Conservation (phyloP, 139 green algal species). For the Dunaliella primolecta region DNA sequence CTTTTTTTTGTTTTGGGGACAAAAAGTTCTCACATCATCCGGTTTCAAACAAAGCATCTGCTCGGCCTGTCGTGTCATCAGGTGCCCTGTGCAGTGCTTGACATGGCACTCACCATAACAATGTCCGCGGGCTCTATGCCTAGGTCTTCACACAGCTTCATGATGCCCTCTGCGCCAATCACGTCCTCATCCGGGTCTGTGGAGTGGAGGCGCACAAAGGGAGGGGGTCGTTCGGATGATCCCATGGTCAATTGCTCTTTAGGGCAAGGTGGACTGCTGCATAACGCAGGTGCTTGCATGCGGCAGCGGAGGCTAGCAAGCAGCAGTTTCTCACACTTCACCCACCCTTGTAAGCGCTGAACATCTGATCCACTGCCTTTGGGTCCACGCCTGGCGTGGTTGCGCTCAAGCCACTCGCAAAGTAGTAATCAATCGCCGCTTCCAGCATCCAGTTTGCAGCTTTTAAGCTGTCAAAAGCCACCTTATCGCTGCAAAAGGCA, state of each 20-base stretch:
- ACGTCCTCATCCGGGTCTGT: constrained; percentile 44
- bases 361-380: constrained; percentile 41
- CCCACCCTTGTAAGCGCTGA: constrained; percentile 54
- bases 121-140: constrained; percentile 76
- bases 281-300: too few relatives aligned
- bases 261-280: too few relatives aligned
- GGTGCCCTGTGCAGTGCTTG: too few relatives aligned
- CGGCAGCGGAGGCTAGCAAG: too few relatives aligned
- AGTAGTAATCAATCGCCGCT: constrained; percentile 52
- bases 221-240: too few relatives aligned
- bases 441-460: constrained; percentile 42
- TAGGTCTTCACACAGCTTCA: constrained; percentile 74
- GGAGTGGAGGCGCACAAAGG: too few relatives aligned
- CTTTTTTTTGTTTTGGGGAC: too few relatives aligned
- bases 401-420: constrained; percentile 23
- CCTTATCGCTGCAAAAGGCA: constrained; percentile 42
- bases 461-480: constrained; percentile 48
- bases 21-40: too few relatives aligned
- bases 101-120: constrained; percentile 62
- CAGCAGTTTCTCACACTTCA: too few relatives aligned
- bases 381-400: constrained; percentile 18
- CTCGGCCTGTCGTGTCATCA: too few relatives aligned
- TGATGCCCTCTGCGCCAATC: constrained; percentile 73
- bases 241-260: too few relatives aligned
- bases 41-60: too few relatives aligned